phyloP scores from a whole-genome alignment of 2,329 filamentous ascomycete species.

The Microsporum ferrugineum region DNA sequence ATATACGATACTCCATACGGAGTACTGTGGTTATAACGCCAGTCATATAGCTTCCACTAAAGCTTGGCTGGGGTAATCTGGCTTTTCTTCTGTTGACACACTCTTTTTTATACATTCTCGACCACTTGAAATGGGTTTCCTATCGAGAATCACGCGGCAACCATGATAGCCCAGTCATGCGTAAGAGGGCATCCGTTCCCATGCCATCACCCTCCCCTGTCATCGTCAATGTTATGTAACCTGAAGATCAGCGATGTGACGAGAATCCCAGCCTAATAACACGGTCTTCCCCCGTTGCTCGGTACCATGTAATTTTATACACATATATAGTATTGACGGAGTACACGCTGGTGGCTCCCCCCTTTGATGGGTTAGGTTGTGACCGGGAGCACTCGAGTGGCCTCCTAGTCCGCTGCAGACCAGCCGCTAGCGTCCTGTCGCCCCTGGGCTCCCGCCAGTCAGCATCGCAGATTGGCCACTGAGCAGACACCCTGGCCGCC shows the following conservation, averaged over 20 bases:
- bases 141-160: not conserved
- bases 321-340: not conserved
- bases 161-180: not conserved
- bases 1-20: not conserved
- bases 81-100: not conserved
- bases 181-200: not conserved
- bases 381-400: not conserved
- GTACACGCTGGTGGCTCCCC: not conserved
- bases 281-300: not conserved
- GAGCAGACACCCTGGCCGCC: conserved; percentile 1
- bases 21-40: not conserved
- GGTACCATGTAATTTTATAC: not conserved
- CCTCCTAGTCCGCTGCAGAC: not conserved
- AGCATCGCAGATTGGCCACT: not conserved
- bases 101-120: not conserved
- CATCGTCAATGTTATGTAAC: not conserved
- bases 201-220: not conserved
- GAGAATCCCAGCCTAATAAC: not conserved
- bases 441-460: not conserved
- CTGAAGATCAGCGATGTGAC: conserved; percentile 1
- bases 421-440: not conserved
- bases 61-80: not conserved
- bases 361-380: not conserved
- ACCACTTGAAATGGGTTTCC: not conserved
- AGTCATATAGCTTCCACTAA: not conserved